Percentiles rank a stretch among this genome's conserved stretches.
These are phyloP conservation scores for Trichoderma gracile DNA, from an alignment of 2,329 filamentous ascomycete species.

Conservation along the genomic window DNA sequence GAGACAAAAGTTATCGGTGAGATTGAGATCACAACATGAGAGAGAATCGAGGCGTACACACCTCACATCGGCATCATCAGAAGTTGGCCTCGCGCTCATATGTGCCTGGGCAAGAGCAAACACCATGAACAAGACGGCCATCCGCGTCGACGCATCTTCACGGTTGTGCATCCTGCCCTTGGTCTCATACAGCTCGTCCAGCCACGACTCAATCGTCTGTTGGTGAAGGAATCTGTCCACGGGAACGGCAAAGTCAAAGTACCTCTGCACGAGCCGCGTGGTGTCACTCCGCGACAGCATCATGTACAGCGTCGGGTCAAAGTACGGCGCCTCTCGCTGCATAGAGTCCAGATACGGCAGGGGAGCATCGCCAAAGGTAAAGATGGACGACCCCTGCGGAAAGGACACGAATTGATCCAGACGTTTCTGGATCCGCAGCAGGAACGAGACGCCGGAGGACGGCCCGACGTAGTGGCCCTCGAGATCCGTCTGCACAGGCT, in stretches of 20 bases:
- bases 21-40: background rate
- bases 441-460: slow-evolving; percentile 20
- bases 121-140: slow-evolving; percentile 18
- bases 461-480: slow-evolving; percentile 20
- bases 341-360: slow-evolving; percentile 20
- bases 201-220: slow-evolving; percentile 18
- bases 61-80: slow-evolving; percentile 19
- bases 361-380: slow-evolving; percentile 19
- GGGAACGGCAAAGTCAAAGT: slow-evolving; percentile 20
- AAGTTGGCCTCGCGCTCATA: slow-evolving; percentile 18
- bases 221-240: slow-evolving; percentile 22
- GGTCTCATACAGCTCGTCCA: slow-evolving; percentile 17
- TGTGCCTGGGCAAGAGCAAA: slow-evolving; percentile 19
- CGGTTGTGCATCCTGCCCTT: slow-evolving; percentile 18
- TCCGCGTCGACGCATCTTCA: slow-evolving; percentile 11
- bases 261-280: slow-evolving; percentile 22
- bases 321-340: slow-evolving; percentile 9
- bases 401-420: slow-evolving; percentile 18
- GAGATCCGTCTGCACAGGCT: slow-evolving; percentile 21
- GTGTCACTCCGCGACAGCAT: slow-evolving; percentile 17
- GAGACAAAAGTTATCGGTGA: background rate
- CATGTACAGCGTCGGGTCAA: slow-evolving; percentile 20
- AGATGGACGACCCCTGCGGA: slow-evolving; percentile 18
- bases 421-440: slow-evolving; percentile 20
- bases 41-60: background rate